phyloP scores from a whole-genome alignment of 768 basidiomycete genomes.

The Boletales sp. region DNA sequence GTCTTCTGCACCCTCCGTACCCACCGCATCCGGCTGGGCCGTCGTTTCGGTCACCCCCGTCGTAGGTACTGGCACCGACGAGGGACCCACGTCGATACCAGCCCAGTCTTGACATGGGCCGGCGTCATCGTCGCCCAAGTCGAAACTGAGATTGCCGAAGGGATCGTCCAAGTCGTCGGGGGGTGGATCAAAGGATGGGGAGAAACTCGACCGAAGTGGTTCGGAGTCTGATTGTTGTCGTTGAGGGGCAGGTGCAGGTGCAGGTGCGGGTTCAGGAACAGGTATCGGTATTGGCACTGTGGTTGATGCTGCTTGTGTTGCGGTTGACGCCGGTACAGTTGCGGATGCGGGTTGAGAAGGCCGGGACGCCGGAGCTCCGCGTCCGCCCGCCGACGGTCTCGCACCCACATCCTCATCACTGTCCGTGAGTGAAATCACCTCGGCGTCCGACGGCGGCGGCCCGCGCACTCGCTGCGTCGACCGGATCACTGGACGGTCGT shows the following conservation, averaged over 20 bases:
- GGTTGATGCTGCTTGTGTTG: not conserved
- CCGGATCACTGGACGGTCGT: not conserved
- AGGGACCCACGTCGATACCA: conserved; percentile 8
- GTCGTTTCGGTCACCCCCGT: not conserved
- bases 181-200: conserved; percentile 1
- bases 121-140: conserved; percentile 1
- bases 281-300: not conserved
- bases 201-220: not conserved
- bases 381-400: not conserved
- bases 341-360: not conserved
- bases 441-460: conserved; percentile 11
- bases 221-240: not conserved
- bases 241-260: not conserved
- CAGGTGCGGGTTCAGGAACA: not conserved
- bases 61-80: not conserved
- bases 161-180: conserved; percentile 14
- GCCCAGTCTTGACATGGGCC: not conserved
- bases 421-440: conserved; percentile 30
- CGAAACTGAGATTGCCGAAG: conserved; percentile 13
- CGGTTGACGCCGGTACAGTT: not conserved
- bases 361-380: not conserved
- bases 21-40: not conserved
- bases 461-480: not conserved
- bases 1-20: conserved; percentile 2
- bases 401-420: conserved; percentile 17